phyloP scores from a whole-genome alignment of 2,329 filamentous ascomycete species.

The Colletotrichum graminicola region DNA sequence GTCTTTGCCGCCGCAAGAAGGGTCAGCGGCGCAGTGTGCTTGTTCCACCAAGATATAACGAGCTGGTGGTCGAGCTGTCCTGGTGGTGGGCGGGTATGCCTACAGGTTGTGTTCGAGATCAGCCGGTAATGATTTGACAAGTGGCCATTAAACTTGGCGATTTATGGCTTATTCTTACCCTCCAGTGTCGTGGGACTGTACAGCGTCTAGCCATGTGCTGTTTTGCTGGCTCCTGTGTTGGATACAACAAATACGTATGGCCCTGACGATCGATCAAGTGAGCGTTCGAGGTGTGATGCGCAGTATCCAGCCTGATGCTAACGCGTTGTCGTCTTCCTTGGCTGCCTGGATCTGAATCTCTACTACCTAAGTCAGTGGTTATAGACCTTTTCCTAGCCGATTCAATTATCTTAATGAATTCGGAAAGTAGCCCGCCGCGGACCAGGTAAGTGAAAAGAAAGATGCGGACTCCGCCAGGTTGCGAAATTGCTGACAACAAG shows the following conservation, averaged over 20 bases:
- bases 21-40: neutral
- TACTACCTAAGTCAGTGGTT: neutral
- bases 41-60: constrained; percentile 13
- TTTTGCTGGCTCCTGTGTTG: neutral
- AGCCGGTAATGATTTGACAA: neutral
- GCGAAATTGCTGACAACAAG: neutral
- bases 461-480: too few relatives aligned
- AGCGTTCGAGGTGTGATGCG: neutral
- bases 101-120: neutral
- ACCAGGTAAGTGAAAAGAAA: neutral
- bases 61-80: neutral
- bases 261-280: neutral
- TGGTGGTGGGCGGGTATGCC: constrained; percentile 5
- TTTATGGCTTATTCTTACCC: neutral
- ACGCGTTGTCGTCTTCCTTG: too few relatives aligned
- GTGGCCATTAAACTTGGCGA: too few relatives aligned
- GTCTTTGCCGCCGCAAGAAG: neutral
- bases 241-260: neutral
- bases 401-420: neutral
- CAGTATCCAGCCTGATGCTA: too few relatives aligned
- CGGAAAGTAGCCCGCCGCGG: neutral
- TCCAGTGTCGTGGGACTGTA: constrained; percentile 4
- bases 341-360: neutral
- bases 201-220: constrained; percentile 20
- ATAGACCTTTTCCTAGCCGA: too few relatives aligned